phyloP scores from a whole-genome alignment of 2,329 filamentous ascomycete species.

The Coniochaeta prunicola region DNA sequence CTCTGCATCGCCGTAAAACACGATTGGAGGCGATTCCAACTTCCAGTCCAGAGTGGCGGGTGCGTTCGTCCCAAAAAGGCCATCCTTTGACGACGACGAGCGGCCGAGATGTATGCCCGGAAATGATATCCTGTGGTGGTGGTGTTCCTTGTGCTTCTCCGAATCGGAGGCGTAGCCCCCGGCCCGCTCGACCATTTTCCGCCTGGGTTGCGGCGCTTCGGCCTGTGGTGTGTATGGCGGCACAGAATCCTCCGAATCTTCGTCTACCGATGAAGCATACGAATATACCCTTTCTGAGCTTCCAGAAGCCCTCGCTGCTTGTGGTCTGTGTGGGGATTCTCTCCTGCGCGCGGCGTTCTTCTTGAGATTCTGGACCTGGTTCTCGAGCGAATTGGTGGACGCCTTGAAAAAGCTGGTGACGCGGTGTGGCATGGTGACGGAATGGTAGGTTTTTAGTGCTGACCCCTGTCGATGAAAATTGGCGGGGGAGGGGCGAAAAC shows the following conservation, averaged over 20 bases:
- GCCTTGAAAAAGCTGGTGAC: slow-evolving; percentile 51
- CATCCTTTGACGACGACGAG: slow-evolving; percentile 28
- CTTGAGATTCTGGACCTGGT: slow-evolving; percentile 40
- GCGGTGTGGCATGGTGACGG: slow-evolving; percentile 45
- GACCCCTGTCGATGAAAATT: neutral
- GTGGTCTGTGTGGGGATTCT: slow-evolving; percentile 18
- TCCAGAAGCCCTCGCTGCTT: slow-evolving; percentile 15
- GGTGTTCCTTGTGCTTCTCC: slow-evolving; percentile 16
- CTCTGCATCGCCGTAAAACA: slow-evolving; percentile 71
- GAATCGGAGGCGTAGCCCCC: slow-evolving; percentile 9
- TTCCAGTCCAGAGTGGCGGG: slow-evolving; percentile 42
- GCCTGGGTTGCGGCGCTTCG: neutral
- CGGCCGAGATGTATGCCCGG: slow-evolving; percentile 34
- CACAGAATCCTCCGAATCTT: slow-evolving; percentile 19
- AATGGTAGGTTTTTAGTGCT: neutral
- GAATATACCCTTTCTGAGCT: slow-evolving; percentile 26
- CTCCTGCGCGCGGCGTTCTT: slow-evolving; percentile 18
- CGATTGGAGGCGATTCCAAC: slow-evolving; percentile 80
- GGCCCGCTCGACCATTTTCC: slow-evolving; percentile 14
- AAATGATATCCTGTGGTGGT: slow-evolving; percentile 33
- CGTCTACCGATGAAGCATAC: slow-evolving; percentile 28
- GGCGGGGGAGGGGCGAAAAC: slow-evolving; percentile 1
- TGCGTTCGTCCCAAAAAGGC: slow-evolving; percentile 12
- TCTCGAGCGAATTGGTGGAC: slow-evolving; percentile 38
- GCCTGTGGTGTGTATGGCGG: slow-evolving; percentile 11